Evolutionary conservation across 2,329 filamentous ascomycete species (phyloP).

Genomic region (Stachybotrys chlorohalonatus): DNA sequence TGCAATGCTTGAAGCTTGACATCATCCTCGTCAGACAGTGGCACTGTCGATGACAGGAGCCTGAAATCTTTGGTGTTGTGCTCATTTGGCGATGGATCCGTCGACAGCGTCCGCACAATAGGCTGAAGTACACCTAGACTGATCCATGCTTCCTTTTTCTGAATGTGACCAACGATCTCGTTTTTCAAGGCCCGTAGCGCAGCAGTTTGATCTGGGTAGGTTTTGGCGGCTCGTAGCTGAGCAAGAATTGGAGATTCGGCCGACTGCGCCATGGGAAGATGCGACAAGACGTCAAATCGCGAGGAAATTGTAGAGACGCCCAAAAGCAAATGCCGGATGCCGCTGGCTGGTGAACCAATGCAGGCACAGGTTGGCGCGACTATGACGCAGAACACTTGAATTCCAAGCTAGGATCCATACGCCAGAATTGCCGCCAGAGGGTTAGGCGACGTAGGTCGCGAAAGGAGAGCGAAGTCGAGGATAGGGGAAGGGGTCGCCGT

Average conservation of each 20-base stretch:
- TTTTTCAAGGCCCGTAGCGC: slow-evolving; percentile 74
- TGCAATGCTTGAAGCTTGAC: slow-evolving; percentile 71
- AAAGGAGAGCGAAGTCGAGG: neutral
- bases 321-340: neutral
- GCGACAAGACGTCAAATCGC: neutral
- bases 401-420: neutral
- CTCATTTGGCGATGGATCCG: slow-evolving; percentile 20
- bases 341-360: neutral
- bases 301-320: neutral
- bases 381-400: neutral
- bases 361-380: neutral
- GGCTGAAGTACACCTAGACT: slow-evolving; percentile 58
- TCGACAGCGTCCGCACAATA: slow-evolving; percentile 37
- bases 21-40: slow-evolving; percentile 53
- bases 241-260: slow-evolving; percentile 41
- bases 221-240: slow-evolving; percentile 46
- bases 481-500: neutral
- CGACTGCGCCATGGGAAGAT: slow-evolving; percentile 41
- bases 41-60: slow-evolving; percentile 20
- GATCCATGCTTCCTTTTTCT: slow-evolving; percentile 77
- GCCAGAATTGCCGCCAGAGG: neutral
- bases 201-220: slow-evolving; percentile 41
- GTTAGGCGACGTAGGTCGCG: neutral
- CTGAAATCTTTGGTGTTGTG: slow-evolving; percentile 29
- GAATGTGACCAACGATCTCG: slow-evolving; percentile 77